Conservation (phyloP, 2,329 filamentous ascomycete genomes). For the Apiospora pterosperma region DNA sequence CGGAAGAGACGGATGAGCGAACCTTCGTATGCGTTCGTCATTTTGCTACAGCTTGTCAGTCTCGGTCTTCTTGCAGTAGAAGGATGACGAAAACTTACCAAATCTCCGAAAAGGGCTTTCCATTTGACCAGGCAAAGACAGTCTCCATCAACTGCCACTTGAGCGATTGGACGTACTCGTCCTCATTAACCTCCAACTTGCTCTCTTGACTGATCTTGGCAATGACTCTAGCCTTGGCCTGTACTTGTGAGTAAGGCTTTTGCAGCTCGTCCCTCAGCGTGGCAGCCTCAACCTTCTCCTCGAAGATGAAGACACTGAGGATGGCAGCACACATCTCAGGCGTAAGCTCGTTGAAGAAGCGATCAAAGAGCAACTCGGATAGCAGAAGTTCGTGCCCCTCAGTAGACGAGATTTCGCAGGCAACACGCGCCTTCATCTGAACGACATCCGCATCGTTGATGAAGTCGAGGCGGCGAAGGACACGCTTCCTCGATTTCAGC, state of each 20-base stretch:
- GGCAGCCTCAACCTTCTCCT: slow-evolving; percentile 84
- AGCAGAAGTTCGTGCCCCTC: slow-evolving; percentile 90
- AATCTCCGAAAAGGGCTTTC: slow-evolving; percentile 86
- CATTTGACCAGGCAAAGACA: slow-evolving; percentile 86
- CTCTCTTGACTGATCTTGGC: slow-evolving; percentile 94
- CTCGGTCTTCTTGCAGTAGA: neutral
- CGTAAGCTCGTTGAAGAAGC: slow-evolving; percentile 94
- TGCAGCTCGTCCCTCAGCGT: slow-evolving; percentile 78
- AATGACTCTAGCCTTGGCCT: slow-evolving; percentile 80
- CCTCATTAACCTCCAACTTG: slow-evolving; percentile 90
- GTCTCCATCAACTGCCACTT: slow-evolving; percentile 98
- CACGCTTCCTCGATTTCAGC: slow-evolving; percentile 91
- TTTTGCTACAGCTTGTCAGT: slow-evolving; percentile 66
- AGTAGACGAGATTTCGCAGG: slow-evolving; percentile 92
- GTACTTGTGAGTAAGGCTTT: slow-evolving; percentile 83
- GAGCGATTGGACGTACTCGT: slow-evolving; percentile 85
- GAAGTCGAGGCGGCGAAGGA: slow-evolving; percentile 89
- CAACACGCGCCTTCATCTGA: slow-evolving; percentile 93
- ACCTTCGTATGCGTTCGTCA: slow-evolving; percentile 98
- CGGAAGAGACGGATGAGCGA: slow-evolving; percentile 95
- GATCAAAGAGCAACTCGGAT: slow-evolving; percentile 90
- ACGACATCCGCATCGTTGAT: slow-evolving; percentile 96
- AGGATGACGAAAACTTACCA: slow-evolving; percentile 62
- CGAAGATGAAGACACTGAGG: slow-evolving; percentile 93
- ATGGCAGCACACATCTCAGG: slow-evolving; percentile 85